Evolutionary conservation across 192 early-diverging fungal species (phyloP).

Genomic region (Rhizophagus sp.): DNA sequence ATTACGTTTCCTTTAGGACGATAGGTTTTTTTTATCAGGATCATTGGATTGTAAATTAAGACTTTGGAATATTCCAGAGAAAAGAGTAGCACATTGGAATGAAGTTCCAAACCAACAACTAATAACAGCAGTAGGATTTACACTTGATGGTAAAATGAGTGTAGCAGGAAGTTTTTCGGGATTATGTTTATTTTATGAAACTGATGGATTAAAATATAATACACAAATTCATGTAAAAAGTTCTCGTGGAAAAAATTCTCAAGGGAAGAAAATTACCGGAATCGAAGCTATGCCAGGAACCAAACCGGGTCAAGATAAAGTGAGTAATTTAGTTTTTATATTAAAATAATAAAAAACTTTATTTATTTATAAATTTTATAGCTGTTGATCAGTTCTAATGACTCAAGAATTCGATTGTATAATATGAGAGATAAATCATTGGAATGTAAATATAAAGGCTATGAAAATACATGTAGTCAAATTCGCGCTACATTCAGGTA

Average conservation of each 20-base stretch:
- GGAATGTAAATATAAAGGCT: conserved; percentile 81
- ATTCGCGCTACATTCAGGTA: conserved; percentile 74
- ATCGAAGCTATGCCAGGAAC: conserved; percentile 67
- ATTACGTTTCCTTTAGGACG: conserved; percentile 50
- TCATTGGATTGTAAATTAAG: conserved; percentile 79
- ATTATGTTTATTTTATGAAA: conserved; percentile 81
- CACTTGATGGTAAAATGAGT: conserved; percentile 67
- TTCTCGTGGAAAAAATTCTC: conserved; percentile 55
- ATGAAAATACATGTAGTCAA: conserved; percentile 67
- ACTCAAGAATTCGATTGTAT: conserved; percentile 81
- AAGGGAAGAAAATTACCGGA: conserved; percentile 80
- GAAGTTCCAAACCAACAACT: conserved; percentile 64
- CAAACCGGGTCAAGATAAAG: conserved; percentile 57
- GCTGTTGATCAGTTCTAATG: conserved; percentile 75
- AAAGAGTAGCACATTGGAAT: conserved; percentile 77
- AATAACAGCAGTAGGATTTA: conserved; percentile 81
- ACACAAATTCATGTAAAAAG: conserved; percentile 78
- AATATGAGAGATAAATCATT: conserved; percentile 75
- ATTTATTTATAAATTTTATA: not conserved
- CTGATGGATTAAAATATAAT: conserved; percentile 74
- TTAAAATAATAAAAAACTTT: not conserved
- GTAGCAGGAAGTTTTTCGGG: conserved; percentile 79
- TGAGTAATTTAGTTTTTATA: not conserved
- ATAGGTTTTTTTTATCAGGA: conserved; percentile 78
- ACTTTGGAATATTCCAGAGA: conserved; percentile 81